Evolutionary conservation across 768 basidiomycete genomes (phyloP), one percentile per base, ranked within the genome.

Genomic region (Erythrobasidium yunnanense): DNA sequence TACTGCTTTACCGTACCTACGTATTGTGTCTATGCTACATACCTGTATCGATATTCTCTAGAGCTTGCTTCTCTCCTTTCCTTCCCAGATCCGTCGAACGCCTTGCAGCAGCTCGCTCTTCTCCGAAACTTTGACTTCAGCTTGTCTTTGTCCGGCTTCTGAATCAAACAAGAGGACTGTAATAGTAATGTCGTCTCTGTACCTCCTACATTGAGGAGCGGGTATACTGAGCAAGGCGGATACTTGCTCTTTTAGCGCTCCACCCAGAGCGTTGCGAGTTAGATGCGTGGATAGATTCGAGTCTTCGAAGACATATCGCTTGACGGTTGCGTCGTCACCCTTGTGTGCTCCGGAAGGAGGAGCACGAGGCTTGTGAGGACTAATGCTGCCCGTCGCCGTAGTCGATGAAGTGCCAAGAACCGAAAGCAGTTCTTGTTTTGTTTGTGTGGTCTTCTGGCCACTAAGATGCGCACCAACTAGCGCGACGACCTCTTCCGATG

Each of bases 181-280:
- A 4, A 63, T 47, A 15, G 60, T 63, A 34, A 63, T 63, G 22
- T 63, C 60, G 47, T 63, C 60, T 32, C 60, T 49, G 49, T 63
- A 63, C 22, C 60, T 23, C 11, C 60, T 5, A 20, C 47, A 63
- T 25, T 63, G 38, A 2, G 60, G 60, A 25, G 60, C 47, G 30
- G 60, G 60, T 4, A 63, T 63, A 29, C 47, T 29, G 5, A 63
- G 47, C 7, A 63, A 23, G 15, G 60, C 60, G 18, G 60, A 63
- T 45, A 63, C 60, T 23, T 63, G 60, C 38, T 63, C 60, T 51
- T 38, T 23, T n/a, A 91, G 87, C 3, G 79, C 80, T 30, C 90
- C 89, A n/a, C 88, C 88, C 66, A 91, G 83, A n/a, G 90, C 88
- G 73, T 93, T 93, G 68, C 90, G 81, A 65, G 92, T 88, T 18